A percentile compares a stretch with the other conserved stretches of the same genome.
phyloP scores from a whole-genome alignment of 1,139 yeast genomes.

The Pneumocystis sp. region DNA sequence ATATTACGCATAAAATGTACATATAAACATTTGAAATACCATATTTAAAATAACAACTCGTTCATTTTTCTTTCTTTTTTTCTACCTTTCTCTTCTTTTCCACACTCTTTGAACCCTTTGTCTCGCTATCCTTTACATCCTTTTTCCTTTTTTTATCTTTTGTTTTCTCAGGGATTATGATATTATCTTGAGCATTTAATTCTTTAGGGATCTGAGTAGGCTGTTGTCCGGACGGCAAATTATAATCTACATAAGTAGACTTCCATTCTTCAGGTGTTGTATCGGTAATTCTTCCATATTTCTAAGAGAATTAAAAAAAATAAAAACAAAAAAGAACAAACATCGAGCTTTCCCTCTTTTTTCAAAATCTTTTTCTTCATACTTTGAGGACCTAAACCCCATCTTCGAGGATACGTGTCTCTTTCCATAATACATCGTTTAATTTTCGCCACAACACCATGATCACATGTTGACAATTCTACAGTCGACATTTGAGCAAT shows the following conservation, averaged over 20 bases:
- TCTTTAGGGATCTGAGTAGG: conserved; percentile 28
- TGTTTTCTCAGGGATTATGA: conserved; percentile 25
- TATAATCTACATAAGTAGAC: conserved; percentile 63
- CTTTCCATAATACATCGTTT: conserved; percentile 99
- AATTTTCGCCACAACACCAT: conserved; percentile 95
- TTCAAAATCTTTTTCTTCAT: conserved; percentile 96
- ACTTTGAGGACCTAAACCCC: conserved; percentile 99
- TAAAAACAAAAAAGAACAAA: background rate
- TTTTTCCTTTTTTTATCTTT: conserved; percentile 17
- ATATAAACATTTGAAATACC: background rate
- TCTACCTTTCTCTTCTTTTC: background rate
- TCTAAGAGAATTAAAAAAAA: conserved; percentile 18
- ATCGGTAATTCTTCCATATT: conserved; percentile 84
- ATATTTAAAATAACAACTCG: background rate
- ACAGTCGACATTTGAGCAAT: conserved; percentile 98
- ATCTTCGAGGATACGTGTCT: conserved; percentile 97
- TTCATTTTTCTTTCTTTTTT: background rate
- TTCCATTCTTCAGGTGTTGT: conserved; percentile 91
- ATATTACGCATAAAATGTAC: background rate
- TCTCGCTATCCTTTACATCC: conserved; percentile 7
- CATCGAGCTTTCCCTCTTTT: conserved; percentile 90
- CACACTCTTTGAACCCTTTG: background rate
- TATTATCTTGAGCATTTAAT: conserved; percentile 26
- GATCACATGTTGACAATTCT: conserved; percentile 91
- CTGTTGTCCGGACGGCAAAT: conserved; percentile 29